phyloP scores from a whole-genome alignment of 2,329 filamentous ascomycete species.

The Talaromyces marneffei region DNA sequence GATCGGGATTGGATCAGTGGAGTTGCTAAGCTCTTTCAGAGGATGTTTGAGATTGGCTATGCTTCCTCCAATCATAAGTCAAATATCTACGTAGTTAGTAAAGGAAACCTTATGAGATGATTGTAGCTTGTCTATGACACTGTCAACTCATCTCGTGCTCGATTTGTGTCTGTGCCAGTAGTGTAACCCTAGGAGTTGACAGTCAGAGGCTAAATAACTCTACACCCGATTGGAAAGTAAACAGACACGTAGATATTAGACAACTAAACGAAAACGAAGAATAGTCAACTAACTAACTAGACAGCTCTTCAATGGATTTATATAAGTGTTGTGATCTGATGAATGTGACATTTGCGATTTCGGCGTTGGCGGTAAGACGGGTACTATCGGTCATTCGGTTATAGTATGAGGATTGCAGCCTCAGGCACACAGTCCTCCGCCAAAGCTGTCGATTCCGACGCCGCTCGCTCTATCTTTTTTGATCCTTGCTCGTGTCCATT shows the following conservation, averaged over 20 bases:
- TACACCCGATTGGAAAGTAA: too few relatives aligned
- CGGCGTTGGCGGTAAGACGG: conserved; percentile 3
- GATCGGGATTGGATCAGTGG: background rate
- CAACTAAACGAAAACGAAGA: too few relatives aligned
- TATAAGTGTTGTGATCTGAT: too few relatives aligned
- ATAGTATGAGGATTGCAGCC: background rate
- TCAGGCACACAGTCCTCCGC: background rate
- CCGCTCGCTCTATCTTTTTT: conserved; percentile 2
- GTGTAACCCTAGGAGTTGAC: too few relatives aligned
- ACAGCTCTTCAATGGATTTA: too few relatives aligned
- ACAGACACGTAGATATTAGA: too few relatives aligned
- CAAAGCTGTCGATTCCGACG: conserved; percentile 1
- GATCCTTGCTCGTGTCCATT: background rate
- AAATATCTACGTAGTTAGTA: too few relatives aligned
- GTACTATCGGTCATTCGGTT: conserved; percentile 4
- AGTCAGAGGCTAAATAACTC: too few relatives aligned
- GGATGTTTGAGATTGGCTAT: background rate
- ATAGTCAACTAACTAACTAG: too few relatives aligned
- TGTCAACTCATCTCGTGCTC: background rate
- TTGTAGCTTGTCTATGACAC: background rate
- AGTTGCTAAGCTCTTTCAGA: background rate
- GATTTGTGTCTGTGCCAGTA: background rate
- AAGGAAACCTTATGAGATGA: background rate
- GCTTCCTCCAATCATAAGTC: background rate
- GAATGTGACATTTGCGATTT: background rate